A percentile compares a stretch with the other conserved stretches of the same genome.
Conservation (phyloP, 805 yeast species). For the Schwanniomyces polymorphus region DNA sequence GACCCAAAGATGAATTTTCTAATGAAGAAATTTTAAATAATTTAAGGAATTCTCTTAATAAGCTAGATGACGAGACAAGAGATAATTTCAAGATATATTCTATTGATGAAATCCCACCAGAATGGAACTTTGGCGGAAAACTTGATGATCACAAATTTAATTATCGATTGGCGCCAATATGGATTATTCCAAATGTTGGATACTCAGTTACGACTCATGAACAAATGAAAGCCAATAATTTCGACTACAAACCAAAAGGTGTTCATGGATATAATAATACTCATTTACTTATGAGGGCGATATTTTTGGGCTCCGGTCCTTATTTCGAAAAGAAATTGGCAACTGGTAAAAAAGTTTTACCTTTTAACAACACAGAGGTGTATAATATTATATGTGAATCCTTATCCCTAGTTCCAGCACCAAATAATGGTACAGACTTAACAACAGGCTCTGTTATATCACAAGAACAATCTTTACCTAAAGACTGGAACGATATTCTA, state of each 20-base stretch:
- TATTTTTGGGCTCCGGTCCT: constrained; percentile 82
- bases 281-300: constrained; percentile 77
- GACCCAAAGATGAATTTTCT: constrained; percentile 48
- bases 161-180: constrained; percentile 76
- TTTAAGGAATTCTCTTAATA: constrained; percentile 29
- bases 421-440: constrained; percentile 55
- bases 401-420: constrained; percentile 47
- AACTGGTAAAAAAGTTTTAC: constrained; percentile 40
- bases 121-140: constrained; percentile 56
- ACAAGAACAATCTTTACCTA: constrained; percentile 23
- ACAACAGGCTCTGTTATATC: constrained; percentile 16
- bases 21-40: constrained; percentile 49
- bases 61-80: constrained; percentile 12
- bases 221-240: constrained; percentile 48
- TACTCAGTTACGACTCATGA: constrained; percentile 67
- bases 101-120: constrained; percentile 53
- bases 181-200: constrained; percentile 84
- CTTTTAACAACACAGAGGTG: constrained; percentile 72
- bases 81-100: constrained; percentile 47
- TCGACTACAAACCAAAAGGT: constrained; percentile 64
- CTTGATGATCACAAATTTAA: constrained; percentile 37
- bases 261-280: constrained; percentile 84
- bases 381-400: constrained; percentile 75
- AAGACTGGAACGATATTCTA: constrained; percentile 47
- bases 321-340: constrained; percentile 50